These are phyloP conservation scores for Gossypium anomalum DNA, from an alignment of 345 rosid species.

Conservation along the genomic window DNA sequence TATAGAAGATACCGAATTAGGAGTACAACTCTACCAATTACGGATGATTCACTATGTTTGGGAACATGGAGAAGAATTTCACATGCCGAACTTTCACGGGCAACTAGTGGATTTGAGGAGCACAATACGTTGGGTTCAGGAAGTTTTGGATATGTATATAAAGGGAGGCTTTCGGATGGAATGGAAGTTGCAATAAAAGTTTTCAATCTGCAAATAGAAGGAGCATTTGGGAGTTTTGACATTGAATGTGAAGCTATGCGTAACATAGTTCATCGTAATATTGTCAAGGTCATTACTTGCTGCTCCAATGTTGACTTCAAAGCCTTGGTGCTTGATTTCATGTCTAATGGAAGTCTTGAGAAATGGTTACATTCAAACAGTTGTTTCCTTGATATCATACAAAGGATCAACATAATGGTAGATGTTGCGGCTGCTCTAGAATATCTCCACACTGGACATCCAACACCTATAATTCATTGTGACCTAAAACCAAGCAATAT, in stretches of 20 bases:
- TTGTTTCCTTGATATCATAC: neutral
- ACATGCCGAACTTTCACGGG: neutral
- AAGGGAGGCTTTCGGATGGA: neutral
- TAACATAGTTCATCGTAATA: conserved; percentile 18
- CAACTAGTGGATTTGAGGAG: neutral
- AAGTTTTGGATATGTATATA: neutral
- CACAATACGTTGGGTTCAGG: neutral
- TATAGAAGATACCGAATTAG: neutral
- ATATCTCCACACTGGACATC: conserved; percentile 5
- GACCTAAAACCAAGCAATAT: conserved; percentile 17
- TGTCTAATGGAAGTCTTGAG: conserved; percentile 20
- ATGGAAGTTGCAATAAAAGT: conserved; percentile 1
- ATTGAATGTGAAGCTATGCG: conserved; percentile 15
- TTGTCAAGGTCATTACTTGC: conserved; percentile 20
- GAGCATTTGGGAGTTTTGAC: neutral
- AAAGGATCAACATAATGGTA: conserved; percentile 11
- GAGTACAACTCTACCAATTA: neutral
- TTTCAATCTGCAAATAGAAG: neutral
- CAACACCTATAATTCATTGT: conserved; percentile 10
- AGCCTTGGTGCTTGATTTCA: conserved; percentile 20
- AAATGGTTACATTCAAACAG: conserved; percentile 10
- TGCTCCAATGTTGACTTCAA: conserved; percentile 12
- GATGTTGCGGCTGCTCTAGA: conserved; percentile 16
- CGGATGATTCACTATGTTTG: neutral
- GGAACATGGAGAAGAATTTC: neutral